Conservation (phyloP, 2,329 filamentous ascomycete genomes). For the Ceratocystis colombiana region DNA sequence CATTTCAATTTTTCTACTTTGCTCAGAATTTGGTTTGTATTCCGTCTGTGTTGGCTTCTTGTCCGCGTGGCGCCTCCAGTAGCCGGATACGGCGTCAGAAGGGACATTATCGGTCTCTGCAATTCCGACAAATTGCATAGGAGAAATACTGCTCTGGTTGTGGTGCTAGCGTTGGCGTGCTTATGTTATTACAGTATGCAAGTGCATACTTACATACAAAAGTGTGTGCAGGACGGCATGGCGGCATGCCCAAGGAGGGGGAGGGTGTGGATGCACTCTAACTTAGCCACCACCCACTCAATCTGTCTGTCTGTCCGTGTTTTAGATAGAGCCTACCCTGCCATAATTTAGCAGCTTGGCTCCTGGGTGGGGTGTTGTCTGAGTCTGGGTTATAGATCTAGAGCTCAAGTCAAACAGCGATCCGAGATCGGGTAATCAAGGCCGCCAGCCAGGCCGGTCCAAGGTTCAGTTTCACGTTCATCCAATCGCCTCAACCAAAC, state of each 20-base stretch:
- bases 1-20: not conserved
- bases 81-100: conserved; percentile 17
- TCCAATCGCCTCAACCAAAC: not conserved
- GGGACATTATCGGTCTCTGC: not conserved
- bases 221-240: not conserved
- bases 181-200: not conserved
- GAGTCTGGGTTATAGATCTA: not conserved
- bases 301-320: too few relatives aligned
- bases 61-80: conserved; percentile 22
- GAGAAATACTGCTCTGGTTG: not conserved
- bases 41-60: not conserved
- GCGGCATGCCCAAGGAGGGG: not conserved
- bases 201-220: not conserved
- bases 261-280: not conserved
- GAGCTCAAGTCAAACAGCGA: conserved; percentile 8
- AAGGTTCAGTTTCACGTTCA: not conserved
- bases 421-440: not conserved
- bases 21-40: conserved; percentile 10
- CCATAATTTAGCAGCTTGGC: not conserved
- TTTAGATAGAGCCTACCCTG: not conserved
- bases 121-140: not conserved
- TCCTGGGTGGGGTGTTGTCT: not conserved
- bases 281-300: not conserved
- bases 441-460: not conserved
- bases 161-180: not conserved